Percentiles rank a stretch among this genome's conserved stretches.
Conservation (phyloP, 139 green algal genomes). For the Asterochloris sp. region DNA sequence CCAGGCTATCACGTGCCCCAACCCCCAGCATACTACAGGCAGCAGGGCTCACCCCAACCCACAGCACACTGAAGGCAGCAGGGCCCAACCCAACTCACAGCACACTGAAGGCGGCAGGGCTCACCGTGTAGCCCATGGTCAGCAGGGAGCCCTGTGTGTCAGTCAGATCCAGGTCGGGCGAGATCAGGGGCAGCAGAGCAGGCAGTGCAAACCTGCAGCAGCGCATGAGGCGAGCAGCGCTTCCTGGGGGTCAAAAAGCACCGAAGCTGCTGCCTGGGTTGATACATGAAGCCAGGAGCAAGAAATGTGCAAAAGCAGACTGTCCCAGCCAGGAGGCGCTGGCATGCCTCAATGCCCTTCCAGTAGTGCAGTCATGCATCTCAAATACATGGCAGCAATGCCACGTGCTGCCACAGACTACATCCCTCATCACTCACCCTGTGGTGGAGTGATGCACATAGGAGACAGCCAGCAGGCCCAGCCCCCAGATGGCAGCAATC, state of each 20-base stretch:
- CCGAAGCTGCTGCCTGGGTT: background rate
- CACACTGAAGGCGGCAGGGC: background rate
- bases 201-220: constrained; percentile 68
- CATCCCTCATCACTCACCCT: constrained; percentile 15
- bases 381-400: background rate
- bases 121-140: constrained; percentile 57
- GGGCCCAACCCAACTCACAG: too few relatives aligned
- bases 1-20: too few relatives aligned
- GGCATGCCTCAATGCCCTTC: background rate
- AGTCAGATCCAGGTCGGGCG: constrained; percentile 60
- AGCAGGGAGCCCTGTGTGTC: constrained; percentile 62
- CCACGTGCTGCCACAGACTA: too few relatives aligned
- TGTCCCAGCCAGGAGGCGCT: background rate
- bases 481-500: constrained; percentile 60
- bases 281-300: background rate
- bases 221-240: background rate
- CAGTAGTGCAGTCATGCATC: background rate
- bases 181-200: constrained; percentile 79
- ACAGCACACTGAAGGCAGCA: too few relatives aligned
- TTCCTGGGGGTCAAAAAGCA: background rate
- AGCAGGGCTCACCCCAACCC: too few relatives aligned
- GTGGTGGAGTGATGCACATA: constrained; percentile 83
- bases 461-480: constrained; percentile 63
- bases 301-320: background rate
- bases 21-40: too few relatives aligned